Evolutionary conservation across 73 alveolate species (phyloP).

Genomic region (Symbiodinium natans): DNA sequence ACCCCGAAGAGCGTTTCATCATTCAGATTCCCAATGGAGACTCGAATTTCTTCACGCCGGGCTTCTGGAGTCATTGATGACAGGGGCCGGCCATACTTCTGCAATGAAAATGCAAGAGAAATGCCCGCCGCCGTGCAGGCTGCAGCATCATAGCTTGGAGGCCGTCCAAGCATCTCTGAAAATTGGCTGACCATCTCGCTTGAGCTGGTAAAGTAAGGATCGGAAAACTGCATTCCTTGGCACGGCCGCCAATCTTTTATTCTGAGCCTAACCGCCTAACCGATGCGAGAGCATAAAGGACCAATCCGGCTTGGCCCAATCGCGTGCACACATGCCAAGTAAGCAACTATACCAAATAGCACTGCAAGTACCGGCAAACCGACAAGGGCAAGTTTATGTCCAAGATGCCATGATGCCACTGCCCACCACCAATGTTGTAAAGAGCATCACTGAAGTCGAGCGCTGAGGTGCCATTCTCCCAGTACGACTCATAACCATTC

Average conservation of each 20-base stretch:
- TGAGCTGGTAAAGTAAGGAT: background rate
- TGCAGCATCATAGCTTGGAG: constrained; percentile 5
- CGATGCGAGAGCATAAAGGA: no score
- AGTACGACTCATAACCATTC: constrained; percentile 37
- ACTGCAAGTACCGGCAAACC: no score
- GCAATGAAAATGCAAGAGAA: background rate
- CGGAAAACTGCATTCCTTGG: constrained; percentile 3
- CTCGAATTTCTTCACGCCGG: background rate
- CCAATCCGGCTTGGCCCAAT: no score
- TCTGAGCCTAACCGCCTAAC: background rate
- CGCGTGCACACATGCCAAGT: no score
- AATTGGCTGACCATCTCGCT: background rate
- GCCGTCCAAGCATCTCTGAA: background rate
- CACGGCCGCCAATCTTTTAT: background rate
- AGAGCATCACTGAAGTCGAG: background rate
- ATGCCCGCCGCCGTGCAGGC: background rate
- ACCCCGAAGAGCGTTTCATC: background rate
- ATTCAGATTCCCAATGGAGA: background rate
- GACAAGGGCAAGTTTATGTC: no score
- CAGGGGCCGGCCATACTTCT: background rate
- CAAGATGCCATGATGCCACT: background rate
- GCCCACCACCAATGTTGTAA: constrained; percentile 19
- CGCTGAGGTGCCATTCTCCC: constrained; percentile 34
- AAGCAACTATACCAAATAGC: no score
- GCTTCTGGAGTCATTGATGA: background rate